Percentiles rank a stretch among this genome's conserved stretches.
These are phyloP conservation scores for Lonicera japonica DNA, from an alignment of 129 eudicot genomes.

Conservation along the genomic window DNA sequence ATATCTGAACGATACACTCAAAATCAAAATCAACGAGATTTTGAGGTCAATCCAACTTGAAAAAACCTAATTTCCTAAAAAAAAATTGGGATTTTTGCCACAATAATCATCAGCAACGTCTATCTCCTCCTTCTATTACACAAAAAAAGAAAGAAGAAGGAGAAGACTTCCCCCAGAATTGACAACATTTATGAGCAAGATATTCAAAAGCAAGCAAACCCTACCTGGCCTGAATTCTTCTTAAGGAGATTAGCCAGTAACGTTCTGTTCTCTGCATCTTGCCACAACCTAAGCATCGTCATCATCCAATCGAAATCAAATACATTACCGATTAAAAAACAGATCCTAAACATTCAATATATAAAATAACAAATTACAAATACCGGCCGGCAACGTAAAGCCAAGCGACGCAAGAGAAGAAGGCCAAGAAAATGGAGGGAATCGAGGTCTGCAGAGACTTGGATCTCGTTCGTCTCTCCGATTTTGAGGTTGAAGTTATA, in stretches of 20 bases:
- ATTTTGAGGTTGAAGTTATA: constrained; percentile 15
- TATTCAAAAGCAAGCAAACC: constrained; percentile 27
- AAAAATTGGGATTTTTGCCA: too few relatives aligned
- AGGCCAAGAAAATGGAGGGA: constrained; percentile 51
- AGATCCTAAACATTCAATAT: neutral
- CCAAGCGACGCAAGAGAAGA: constrained; percentile 81
- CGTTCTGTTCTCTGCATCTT: constrained; percentile 80
- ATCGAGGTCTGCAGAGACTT: constrained; percentile 15
- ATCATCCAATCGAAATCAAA: neutral
- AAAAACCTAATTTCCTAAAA: too few relatives aligned
- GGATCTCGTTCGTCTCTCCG: constrained; percentile 33
- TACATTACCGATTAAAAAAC: neutral
- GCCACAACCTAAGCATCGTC: constrained; percentile 75
- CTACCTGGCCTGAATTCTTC: constrained; percentile 50
- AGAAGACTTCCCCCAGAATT: neutral
- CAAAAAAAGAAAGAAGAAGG: neutral
- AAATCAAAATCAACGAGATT: too few relatives aligned
- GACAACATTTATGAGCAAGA: neutral
- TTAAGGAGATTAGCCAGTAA: constrained; percentile 38
- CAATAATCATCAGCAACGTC: too few relatives aligned
- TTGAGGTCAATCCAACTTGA: too few relatives aligned
- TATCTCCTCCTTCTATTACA: neutral
- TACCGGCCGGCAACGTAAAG: constrained; percentile 84
- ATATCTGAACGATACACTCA: too few relatives aligned
- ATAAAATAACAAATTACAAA: neutral